Conservation (phyloP, 768 basidiomycete genomes). For the Auricularia cornea region DNA sequence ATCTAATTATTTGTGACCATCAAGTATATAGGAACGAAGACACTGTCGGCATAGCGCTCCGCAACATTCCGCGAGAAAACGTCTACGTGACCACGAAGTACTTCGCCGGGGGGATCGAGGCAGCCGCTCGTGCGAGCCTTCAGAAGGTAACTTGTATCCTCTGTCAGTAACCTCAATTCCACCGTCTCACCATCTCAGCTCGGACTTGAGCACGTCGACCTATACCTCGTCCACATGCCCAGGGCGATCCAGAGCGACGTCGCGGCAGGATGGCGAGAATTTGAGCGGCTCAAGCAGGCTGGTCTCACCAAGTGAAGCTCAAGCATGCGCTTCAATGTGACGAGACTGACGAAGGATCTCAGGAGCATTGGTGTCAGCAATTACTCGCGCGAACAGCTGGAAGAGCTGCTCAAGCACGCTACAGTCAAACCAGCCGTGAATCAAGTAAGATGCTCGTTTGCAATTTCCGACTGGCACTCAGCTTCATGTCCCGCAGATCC, state of each 20-base stretch:
- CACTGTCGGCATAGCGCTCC: background rate
- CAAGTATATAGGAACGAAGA: background rate
- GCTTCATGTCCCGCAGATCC: slow-evolving; percentile 49
- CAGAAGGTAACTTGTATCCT: background rate
- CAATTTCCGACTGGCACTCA: too few relatives aligned
- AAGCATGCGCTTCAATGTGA: background rate
- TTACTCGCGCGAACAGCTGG: slow-evolving; percentile 47
- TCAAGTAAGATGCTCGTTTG: slow-evolving; percentile 48
- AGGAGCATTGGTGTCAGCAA: slow-evolving; percentile 73
- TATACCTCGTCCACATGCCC: slow-evolving; percentile 63
- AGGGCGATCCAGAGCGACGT: slow-evolving; percentile 49
- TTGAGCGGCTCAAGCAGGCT: slow-evolving; percentile 49
- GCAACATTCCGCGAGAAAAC: background rate
- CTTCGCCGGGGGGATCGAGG: background rate
- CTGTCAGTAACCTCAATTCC: too few relatives aligned
- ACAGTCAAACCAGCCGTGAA: slow-evolving; percentile 60
- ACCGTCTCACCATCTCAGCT: slow-evolving; percentile 31
- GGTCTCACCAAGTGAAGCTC: slow-evolving; percentile 45
- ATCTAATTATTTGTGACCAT: background rate
- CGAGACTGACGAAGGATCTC: background rate
- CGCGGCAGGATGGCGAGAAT: slow-evolving; percentile 51
- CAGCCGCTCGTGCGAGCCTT: background rate
- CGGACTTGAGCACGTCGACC: slow-evolving; percentile 55
- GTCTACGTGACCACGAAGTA: background rate
- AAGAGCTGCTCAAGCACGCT: slow-evolving; percentile 40